A percentile compares a stretch with the other conserved stretches of the same genome.
Evolutionary conservation across 805 yeast genomes (phyloP).

Genomic region (Sugiyamaella boreocaroliniensis): DNA sequence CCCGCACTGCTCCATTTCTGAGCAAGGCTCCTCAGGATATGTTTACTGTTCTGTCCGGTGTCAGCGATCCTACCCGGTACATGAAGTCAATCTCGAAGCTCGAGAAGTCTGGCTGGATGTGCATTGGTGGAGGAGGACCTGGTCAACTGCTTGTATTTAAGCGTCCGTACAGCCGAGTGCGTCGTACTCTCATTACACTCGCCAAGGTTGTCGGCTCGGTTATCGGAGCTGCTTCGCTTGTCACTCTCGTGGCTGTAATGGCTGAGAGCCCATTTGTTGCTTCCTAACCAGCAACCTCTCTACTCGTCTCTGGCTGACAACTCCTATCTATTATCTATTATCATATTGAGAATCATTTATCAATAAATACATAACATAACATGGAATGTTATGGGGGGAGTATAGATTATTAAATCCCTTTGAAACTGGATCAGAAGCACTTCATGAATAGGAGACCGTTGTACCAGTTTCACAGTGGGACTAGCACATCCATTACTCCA

Average conservation of each 20-base stretch:
- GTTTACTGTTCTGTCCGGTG: slow-evolving; percentile 18
- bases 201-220: slow-evolving; percentile 5
- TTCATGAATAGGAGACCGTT: too few species aligned
- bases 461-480: too few species aligned
- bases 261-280: slow-evolving; percentile 4
- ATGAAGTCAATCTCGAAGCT: slow-evolving; percentile 36
- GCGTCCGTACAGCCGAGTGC: slow-evolving; percentile 25
- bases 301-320: neutral
- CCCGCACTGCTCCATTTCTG: slow-evolving; percentile 17
- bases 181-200: slow-evolving; percentile 8
- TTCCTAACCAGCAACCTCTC: neutral
- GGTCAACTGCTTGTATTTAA: slow-evolving; percentile 38
- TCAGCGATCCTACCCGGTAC: slow-evolving; percentile 18
- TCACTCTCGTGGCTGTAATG: slow-evolving; percentile 5
- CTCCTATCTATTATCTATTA: neutral
- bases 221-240: neutral
- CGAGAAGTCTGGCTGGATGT: slow-evolving; percentile 44
- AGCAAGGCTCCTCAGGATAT: slow-evolving; percentile 18
- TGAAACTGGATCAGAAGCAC: too few species aligned
- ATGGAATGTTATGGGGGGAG: neutral
- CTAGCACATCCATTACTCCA: neutral
- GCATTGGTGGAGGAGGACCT: slow-evolving; percentile 46
- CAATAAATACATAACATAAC: neutral
- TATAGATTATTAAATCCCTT: too few species aligned
- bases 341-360: slow-evolving; percentile 2